Percentiles rank a stretch among this genome's conserved stretches.
These are phyloP conservation scores for Phyllosticta citriasiana DNA, from an alignment of 2,329 filamentous ascomycete species.

Conservation along the genomic window DNA sequence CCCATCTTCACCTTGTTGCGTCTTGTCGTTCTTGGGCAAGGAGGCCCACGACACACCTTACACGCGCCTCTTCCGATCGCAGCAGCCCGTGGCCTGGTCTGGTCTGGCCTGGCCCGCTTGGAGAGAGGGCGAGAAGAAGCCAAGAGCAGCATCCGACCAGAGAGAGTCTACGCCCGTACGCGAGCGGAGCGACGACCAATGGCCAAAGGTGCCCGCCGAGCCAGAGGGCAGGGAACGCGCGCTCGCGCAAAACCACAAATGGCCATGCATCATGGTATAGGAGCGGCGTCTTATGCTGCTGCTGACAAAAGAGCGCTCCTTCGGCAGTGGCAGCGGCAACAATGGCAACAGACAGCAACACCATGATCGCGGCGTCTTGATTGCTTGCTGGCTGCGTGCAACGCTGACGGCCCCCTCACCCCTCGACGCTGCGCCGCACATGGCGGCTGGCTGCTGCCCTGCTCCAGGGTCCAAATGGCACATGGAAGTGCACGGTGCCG, in stretches of 20 bases:
- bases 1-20: background rate
- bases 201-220: background rate
- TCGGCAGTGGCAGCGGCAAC: background rate
- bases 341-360: background rate
- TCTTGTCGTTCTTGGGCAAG: background rate
- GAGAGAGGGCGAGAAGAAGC: background rate
- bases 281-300: background rate
- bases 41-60: background rate
- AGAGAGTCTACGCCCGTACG: background rate
- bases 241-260: background rate
- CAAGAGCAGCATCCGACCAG: background rate
- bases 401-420: background rate
- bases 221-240: background rate
- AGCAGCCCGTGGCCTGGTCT: background rate
- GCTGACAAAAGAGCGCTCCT: background rate
- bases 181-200: background rate
- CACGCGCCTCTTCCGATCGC: background rate
- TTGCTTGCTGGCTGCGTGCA: background rate
- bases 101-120: background rate
- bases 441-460: background rate
- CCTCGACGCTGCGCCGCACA: background rate
- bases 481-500: background rate
- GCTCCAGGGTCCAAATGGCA: background rate
- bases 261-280: background rate
- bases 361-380: background rate